Conservation (phyloP, 345 rosid genomes). For the Gossypium raimondii region DNA sequence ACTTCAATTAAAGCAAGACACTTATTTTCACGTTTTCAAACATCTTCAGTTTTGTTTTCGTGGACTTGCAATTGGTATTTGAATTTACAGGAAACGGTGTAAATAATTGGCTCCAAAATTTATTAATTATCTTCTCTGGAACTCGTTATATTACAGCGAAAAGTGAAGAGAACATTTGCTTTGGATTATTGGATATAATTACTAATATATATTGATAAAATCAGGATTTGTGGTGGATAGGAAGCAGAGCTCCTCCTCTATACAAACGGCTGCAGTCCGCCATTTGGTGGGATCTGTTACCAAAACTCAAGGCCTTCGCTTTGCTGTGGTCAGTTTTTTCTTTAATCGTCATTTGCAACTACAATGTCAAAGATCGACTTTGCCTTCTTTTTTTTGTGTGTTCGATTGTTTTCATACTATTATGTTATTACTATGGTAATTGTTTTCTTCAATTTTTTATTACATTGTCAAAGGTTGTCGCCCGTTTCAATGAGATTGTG, state of each 20-base stretch:
- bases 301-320: conserved; percentile 68
- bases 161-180: conserved; percentile 35
- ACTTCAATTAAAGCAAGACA: not conserved
- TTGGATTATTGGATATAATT: conserved; percentile 40
- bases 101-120: not conserved
- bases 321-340: conserved; percentile 61
- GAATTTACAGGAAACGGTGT: not conserved
- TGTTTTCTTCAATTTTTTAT: not conserved
- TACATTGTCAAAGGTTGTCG: conserved; percentile 59
- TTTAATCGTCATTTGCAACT: not conserved
- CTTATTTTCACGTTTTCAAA: not conserved
- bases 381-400: conserved; percentile 21
- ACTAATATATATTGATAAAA: not conserved
- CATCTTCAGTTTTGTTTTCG: not conserved
- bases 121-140: not conserved
- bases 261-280: conserved; percentile 50
- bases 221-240: conserved; percentile 21
- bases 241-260: conserved; percentile 35
- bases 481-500: conserved; percentile 90
- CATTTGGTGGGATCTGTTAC: conserved; percentile 68
- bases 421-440: not conserved
- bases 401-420: not conserved
- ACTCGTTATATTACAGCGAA: not conserved
- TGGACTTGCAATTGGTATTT: not conserved
- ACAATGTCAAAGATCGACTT: conserved; percentile 51